Evolutionary conservation across 768 basidiomycete genomes (phyloP), one percentile per base, ranked within the genome.

Genomic region (Mrakia blollopis): DNA sequence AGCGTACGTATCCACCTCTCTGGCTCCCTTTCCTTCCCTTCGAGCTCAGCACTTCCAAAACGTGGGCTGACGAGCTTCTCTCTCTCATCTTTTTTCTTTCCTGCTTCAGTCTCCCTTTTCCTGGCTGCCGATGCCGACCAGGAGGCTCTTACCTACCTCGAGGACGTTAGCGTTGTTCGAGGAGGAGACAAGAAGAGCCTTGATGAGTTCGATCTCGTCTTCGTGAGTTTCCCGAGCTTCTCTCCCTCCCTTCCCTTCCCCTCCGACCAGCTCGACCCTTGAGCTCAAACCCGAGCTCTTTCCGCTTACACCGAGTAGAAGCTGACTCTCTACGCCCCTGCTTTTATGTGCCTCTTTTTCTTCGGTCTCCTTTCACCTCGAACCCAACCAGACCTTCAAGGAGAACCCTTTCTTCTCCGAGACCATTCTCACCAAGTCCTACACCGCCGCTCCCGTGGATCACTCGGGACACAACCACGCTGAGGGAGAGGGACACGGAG

Each of bases 341-440:
- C 47, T 47, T 52, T 44, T 13, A 7, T 21, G 16, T 70, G n/a
- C 28, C 13, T 13, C 23, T 14, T 44, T 7, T 52, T 41, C 23
- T 9, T 57, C 69, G 47, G 9, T 28, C 60, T 10, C 54, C 52
- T 37, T 37, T 35, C 21, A 9, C 44, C 32, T 54, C 14, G 41
- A 54, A 41, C n/a, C 28, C 47, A 44, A 7, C 0, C 65, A 78
- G 77, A 78, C 77, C 37, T 78, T 78, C 65, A 50, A 52, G 39
- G 77, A 78, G 72, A 78, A 78, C 68, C 77, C 77, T 14, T 78
- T 44, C 77, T 78, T 78, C 72, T 30, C 72, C 44, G 67, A 78
- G 47, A 78, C 52, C 1, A 61, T 35, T 18, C 73, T 78, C 65
- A 74, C 52, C 68, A 78, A 78, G 72, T 67, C 60, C 52, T 72